Conservation (phyloP, 768 basidiomycete species). For the Mycena haematopus region DNA sequence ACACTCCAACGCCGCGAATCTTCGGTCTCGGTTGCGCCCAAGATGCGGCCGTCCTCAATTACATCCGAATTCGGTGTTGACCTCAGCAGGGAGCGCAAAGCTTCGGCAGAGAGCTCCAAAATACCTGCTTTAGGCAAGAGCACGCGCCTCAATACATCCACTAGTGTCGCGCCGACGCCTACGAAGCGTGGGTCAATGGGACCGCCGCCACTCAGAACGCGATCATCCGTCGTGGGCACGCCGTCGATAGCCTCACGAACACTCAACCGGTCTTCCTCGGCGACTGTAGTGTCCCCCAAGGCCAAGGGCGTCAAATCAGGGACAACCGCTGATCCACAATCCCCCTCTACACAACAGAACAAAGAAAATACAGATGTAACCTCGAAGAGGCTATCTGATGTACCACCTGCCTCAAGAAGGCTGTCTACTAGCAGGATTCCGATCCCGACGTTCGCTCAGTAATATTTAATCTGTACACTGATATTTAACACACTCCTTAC, state of each 20-base stretch:
- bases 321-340: conserved; percentile 23
- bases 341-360: conserved; percentile 19
- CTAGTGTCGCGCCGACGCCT: conserved; percentile 32
- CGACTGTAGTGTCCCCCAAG: conserved; percentile 25
- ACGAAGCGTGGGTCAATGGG: conserved; percentile 54
- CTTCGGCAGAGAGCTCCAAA: conserved; percentile 39
- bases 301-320: conserved; percentile 38
- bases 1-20: conserved; percentile 58
- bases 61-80: conserved; percentile 57
- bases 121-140: conserved; percentile 55
- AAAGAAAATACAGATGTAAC: conserved; percentile 27
- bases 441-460: conserved; percentile 29
- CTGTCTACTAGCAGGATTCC: conserved; percentile 22
- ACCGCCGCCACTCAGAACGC: conserved; percentile 40
- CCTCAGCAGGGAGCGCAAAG: conserved; percentile 31
- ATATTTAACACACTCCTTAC: conserved; percentile 28
- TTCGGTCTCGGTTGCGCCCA: conserved; percentile 59
- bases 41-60: conserved; percentile 60
- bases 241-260: conserved; percentile 45
- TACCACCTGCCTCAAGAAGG: conserved; percentile 10
- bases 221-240: conserved; percentile 44
- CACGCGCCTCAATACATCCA: conserved; percentile 49
- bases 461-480: conserved; percentile 9
- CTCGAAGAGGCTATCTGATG: conserved; percentile 12
- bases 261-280: conserved; percentile 21